These are phyloP conservation scores for Globisporangium spiculum DNA, from an alignment of 352 stramenopile genomes.

Conservation along the genomic window DNA sequence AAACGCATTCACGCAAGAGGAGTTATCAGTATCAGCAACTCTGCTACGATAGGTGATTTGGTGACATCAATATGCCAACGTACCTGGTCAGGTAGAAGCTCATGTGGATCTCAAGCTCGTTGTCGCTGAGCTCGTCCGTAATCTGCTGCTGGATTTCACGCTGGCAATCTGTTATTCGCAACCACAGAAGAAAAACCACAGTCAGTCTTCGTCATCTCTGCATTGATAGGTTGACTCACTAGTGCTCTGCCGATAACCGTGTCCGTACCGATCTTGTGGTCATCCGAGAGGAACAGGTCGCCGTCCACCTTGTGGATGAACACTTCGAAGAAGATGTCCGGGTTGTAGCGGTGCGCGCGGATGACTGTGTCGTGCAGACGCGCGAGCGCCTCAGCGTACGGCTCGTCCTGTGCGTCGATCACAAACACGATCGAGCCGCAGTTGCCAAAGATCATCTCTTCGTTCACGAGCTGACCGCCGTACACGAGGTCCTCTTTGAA, in stretches of 20 bases:
- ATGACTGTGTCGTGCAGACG: constrained; percentile 88
- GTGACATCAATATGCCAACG: neutral
- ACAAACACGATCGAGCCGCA: constrained; percentile 96
- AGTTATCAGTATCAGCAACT: neutral
- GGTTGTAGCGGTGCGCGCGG: constrained; percentile 90
- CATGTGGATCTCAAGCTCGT: constrained; percentile 91
- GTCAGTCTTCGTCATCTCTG: neutral
- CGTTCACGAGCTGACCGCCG: constrained; percentile 84
- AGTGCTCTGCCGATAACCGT: neutral
- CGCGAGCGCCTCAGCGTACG: constrained; percentile 83
- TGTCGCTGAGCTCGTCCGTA: constrained; percentile 94
- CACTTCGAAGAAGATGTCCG: constrained; percentile 96
- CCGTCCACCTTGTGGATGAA: constrained; percentile 99
- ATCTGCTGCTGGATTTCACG: constrained; percentile 98
- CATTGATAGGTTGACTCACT: too few species aligned
- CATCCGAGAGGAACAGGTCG: constrained; percentile 97
- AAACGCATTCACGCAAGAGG: neutral
- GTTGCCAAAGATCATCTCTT: constrained; percentile 91
- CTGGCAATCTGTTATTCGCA: constrained; percentile 88
- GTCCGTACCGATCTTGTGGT: constrained; percentile 94
- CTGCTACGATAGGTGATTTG: neutral
- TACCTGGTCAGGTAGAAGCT: constrained; percentile 88
- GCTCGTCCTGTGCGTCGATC: constrained; percentile 97
- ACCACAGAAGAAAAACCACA: neutral
- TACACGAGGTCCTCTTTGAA: constrained; percentile 91